phyloP scores from a whole-genome alignment of 2,329 filamentous ascomycete genomes.

The Akanthomyces uredinophilus region DNA sequence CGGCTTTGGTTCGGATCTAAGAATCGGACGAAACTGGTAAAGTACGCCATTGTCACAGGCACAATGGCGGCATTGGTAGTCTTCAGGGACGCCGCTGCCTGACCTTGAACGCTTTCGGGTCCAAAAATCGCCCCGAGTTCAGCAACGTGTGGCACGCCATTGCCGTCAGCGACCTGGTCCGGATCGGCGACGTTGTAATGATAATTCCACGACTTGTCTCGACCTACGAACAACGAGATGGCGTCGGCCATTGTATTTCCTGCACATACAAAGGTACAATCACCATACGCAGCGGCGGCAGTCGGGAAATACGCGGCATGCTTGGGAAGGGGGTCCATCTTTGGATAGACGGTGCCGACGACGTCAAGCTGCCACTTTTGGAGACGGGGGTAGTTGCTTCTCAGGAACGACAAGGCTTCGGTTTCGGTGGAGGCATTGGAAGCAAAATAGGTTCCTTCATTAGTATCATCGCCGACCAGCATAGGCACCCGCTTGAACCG shows the following conservation, averaged over 20 bases:
- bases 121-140: constrained; percentile 47
- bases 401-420: constrained; percentile 36
- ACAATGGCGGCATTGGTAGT: constrained; percentile 42
- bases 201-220: constrained; percentile 39
- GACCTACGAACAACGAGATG: constrained; percentile 11
- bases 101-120: constrained; percentile 24
- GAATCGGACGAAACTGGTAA: constrained; percentile 42
- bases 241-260: constrained; percentile 29
- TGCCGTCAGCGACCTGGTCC: constrained; percentile 29
- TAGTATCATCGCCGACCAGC: constrained; percentile 26
- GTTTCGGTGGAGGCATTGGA: constrained; percentile 30
- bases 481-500: constrained; percentile 40
- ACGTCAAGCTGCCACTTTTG: constrained; percentile 28
- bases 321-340: constrained; percentile 27
- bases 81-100: constrained; percentile 33
- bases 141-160: constrained; percentile 45
- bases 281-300: constrained; percentile 38
- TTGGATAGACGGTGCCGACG: constrained; percentile 37
- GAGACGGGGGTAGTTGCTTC: constrained; percentile 43
- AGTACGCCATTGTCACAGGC: constrained; percentile 44
- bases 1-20: constrained; percentile 40
- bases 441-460: constrained; percentile 43
- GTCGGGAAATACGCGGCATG: constrained; percentile 42
- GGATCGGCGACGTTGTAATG: constrained; percentile 44
- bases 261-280: constrained; percentile 42